A percentile compares a stretch with the other conserved stretches of the same genome.
Evolutionary conservation across 164 flowering plant genomes (phyloP).

Genomic region (Warburgia ugandensis): DNA sequence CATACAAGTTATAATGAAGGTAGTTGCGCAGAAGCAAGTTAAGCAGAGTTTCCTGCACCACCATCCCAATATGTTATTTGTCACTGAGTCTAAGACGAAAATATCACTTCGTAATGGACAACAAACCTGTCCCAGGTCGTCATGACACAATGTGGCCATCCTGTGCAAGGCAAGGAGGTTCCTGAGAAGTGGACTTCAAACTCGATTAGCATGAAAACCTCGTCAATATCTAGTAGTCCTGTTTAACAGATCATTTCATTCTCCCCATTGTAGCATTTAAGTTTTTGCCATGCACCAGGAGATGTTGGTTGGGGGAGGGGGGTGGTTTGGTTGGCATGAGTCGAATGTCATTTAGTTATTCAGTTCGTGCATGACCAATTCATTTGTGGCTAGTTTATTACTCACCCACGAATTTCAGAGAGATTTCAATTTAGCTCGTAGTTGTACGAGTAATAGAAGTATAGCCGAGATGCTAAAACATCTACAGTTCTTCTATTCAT

Average conservation of each 20-base stretch:
- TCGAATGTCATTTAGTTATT: no score
- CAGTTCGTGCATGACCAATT: no score
- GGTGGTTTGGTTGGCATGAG: no score
- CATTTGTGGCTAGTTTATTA: neutral
- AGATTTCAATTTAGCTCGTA: conserved; percentile 88
- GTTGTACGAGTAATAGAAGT: conserved; percentile 72
- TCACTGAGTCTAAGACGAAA: neutral
- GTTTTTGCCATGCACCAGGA: no score
- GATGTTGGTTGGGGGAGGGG: no score
- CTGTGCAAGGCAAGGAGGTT: conserved; percentile 79
- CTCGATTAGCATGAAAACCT: no score
- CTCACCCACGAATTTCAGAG: conserved; percentile 88
- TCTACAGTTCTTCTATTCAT: conserved; percentile 75
- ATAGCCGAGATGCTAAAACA: conserved; percentile 71
- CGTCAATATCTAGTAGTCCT: no score
- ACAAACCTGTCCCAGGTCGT: conserved; percentile 90
- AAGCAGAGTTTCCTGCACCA: conserved; percentile 77
- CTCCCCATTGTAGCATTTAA: no score
- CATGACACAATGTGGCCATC: conserved; percentile 79
- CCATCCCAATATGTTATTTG: no score
- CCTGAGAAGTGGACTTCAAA: conserved; percentile 19
- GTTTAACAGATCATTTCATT: no score
- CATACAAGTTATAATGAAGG: conserved; percentile 81
- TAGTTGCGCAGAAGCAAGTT: conserved; percentile 79
- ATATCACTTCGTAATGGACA: neutral